These are phyloP conservation scores for Scheffersomyces segobiensis DNA, from an alignment of 1,139 yeast species.

Conservation along the genomic window DNA sequence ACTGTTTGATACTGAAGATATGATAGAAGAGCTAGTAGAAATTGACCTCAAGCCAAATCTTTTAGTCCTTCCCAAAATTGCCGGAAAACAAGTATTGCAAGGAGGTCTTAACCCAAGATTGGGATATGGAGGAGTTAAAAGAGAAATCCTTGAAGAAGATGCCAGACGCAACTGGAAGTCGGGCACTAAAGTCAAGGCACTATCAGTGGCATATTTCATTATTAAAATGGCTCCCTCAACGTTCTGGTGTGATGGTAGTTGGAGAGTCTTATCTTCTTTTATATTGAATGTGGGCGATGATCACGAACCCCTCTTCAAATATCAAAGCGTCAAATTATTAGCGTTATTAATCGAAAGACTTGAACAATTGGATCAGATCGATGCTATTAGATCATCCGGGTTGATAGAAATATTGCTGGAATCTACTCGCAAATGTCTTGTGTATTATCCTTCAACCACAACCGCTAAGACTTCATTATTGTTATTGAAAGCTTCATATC, in stretches of 20 bases:
- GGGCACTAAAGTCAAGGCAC: slow-evolving; percentile 18
- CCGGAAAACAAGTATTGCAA: slow-evolving; percentile 6
- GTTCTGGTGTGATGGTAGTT: slow-evolving; percentile 22
- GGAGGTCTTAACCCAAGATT: slow-evolving; percentile 29
- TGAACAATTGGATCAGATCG: slow-evolving; percentile 2
- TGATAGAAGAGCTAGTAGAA: slow-evolving; percentile 6
- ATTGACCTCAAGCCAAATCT: slow-evolving; percentile 4
- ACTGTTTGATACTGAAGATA: slow-evolving; percentile 6
- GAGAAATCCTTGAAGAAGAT: slow-evolving; percentile 22
- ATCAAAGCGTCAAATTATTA: slow-evolving; percentile 42
- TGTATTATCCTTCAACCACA: slow-evolving; percentile 50
- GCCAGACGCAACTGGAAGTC: slow-evolving; percentile 33
- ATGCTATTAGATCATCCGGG: slow-evolving; percentile 36
- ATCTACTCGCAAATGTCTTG: slow-evolving; percentile 37
- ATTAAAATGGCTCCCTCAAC: slow-evolving; percentile 16
- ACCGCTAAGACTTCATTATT: slow-evolving; percentile 25
- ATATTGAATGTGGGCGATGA: slow-evolving; percentile 53
- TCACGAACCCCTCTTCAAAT: slow-evolving; percentile 44
- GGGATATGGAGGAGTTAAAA: slow-evolving; percentile 25
- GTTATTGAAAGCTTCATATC: slow-evolving; percentile 28
- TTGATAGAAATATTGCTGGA: slow-evolving; percentile 43
- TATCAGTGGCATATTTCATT: slow-evolving; percentile 32
- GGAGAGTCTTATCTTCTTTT: slow-evolving; percentile 52
- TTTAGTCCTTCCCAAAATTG: slow-evolving; percentile 1
- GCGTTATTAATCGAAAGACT: slow-evolving; percentile 3